Evolutionary conservation across 441 rosid species (phyloP).

Genomic region (Bocquillonia castaneifolia): DNA sequence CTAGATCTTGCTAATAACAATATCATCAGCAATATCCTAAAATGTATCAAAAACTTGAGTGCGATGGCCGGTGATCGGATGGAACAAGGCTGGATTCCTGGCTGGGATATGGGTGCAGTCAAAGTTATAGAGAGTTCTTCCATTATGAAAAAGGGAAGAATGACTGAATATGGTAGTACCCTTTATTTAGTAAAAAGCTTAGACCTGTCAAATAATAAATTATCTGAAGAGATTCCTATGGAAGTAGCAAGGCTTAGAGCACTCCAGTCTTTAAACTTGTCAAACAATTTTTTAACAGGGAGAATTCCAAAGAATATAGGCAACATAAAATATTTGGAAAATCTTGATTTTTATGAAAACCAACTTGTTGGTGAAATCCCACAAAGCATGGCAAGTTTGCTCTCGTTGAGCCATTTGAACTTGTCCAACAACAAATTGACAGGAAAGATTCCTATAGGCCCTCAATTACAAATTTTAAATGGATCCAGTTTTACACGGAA

Average conservation of each 20-base stretch:
- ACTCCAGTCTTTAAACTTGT: constrained; percentile 18
- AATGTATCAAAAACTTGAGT: neutral
- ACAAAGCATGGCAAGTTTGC: constrained; percentile 3
- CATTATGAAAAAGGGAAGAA: constrained; percentile 1
- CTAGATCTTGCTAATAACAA: constrained; percentile 2
- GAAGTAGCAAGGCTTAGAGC: neutral
- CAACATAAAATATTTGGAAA: constrained; percentile 21
- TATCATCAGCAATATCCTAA: neutral
- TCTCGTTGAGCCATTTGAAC: constrained; percentile 24
- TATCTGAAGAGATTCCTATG: constrained; percentile 16
- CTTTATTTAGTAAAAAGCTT: neutral
- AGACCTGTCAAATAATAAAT: constrained; percentile 9
- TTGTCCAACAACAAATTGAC: constrained; percentile 23
- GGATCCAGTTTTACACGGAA: constrained; percentile 3
- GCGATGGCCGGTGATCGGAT: neutral
- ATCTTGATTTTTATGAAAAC: constrained; percentile 24
- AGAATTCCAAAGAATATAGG: constrained; percentile 1
- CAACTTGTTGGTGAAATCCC: constrained; percentile 27
- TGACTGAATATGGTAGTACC: neutral
- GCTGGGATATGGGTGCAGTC: fast-evolving
- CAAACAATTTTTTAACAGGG: neutral
- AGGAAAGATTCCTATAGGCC: constrained; percentile 23
- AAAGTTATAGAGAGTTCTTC: neutral
- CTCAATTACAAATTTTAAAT: constrained; percentile 22
- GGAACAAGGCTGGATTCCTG: neutral